phyloP scores from a whole-genome alignment of 2,329 filamentous ascomycete genomes.

The Colletotrichum limetticola region DNA sequence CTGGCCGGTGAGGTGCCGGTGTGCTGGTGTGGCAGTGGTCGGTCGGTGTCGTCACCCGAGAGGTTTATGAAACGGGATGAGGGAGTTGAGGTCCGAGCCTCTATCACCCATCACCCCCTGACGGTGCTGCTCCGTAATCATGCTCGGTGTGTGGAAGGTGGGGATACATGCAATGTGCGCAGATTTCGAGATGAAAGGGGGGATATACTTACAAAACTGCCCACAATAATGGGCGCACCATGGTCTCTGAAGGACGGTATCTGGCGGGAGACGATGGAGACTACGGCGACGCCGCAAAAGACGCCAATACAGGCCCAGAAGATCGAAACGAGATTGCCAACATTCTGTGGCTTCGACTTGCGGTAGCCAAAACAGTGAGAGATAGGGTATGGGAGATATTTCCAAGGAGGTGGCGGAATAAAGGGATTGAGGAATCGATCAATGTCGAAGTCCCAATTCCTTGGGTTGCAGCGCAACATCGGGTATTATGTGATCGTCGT shows the following conservation, averaged over 20 bases:
- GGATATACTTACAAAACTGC: slow-evolving; percentile 71
- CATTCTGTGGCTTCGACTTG: slow-evolving; percentile 43
- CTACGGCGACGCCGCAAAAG: slow-evolving; percentile 68
- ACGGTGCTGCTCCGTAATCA: not conserved
- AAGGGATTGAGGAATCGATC: slow-evolving; percentile 80
- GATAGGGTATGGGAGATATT: slow-evolving; percentile 71
- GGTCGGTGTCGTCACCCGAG: slow-evolving; percentile 16
- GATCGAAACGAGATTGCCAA: slow-evolving; percentile 69
- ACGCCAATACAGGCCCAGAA: slow-evolving; percentile 74
- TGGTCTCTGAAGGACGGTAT: slow-evolving; percentile 64
- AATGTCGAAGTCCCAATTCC: slow-evolving; percentile 73
- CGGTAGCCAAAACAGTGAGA: slow-evolving; percentile 77
- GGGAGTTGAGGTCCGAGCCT: not conserved
- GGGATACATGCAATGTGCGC: not conserved
- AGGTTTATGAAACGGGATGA: not conserved
- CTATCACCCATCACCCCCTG: not conserved
- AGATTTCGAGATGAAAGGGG: not conserved
- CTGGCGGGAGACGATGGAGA: slow-evolving; percentile 66
- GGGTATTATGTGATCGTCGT: slow-evolving; percentile 2
- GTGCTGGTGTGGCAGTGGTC: not conserved
- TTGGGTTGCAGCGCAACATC: slow-evolving; percentile 30
- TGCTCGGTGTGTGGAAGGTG: not conserved
- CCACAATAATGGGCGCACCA: slow-evolving; percentile 71
- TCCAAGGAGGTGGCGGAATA: slow-evolving; percentile 73
- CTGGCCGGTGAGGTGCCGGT: not conserved